Conservation (phyloP, 73 alveolate species). For the Symbiodinium pilosum region DNA sequence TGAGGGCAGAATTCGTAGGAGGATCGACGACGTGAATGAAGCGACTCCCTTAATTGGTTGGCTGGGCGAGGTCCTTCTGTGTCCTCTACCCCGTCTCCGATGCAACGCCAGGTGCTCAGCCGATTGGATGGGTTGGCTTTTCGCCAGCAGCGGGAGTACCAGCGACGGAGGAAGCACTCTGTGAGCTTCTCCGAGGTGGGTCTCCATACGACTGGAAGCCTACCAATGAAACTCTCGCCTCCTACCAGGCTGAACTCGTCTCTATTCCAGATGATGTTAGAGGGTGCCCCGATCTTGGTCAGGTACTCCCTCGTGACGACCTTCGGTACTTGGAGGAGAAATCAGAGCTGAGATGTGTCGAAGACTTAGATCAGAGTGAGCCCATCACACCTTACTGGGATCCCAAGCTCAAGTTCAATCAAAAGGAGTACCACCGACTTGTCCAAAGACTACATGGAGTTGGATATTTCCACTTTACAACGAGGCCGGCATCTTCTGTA, state of each 20-base stretch:
- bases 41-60: background rate
- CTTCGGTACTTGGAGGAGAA: constrained; percentile 17
- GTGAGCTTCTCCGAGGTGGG: constrained; percentile 55
- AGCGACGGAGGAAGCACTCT: background rate
- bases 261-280: background rate
- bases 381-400: constrained; percentile 29
- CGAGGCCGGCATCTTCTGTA: background rate
- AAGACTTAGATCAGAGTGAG: background rate
- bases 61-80: background rate
- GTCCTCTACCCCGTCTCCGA: background rate
- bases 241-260: constrained; percentile 41
- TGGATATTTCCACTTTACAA: constrained; percentile 4
- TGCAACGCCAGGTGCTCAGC: background rate
- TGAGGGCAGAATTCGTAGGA: background rate
- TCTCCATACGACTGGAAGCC: background rate
- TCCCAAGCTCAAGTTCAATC: background rate
- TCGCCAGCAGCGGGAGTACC: background rate
- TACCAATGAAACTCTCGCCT: constrained; percentile 28
- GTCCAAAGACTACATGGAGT: background rate
- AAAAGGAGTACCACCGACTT: background rate
- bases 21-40: background rate
- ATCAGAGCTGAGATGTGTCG: background rate
- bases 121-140: background rate
- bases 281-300: background rate
- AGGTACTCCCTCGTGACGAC: background rate